phyloP scores from a whole-genome alignment of 2,329 filamentous ascomycete species.

The Exophiala lecanii-corni region DNA sequence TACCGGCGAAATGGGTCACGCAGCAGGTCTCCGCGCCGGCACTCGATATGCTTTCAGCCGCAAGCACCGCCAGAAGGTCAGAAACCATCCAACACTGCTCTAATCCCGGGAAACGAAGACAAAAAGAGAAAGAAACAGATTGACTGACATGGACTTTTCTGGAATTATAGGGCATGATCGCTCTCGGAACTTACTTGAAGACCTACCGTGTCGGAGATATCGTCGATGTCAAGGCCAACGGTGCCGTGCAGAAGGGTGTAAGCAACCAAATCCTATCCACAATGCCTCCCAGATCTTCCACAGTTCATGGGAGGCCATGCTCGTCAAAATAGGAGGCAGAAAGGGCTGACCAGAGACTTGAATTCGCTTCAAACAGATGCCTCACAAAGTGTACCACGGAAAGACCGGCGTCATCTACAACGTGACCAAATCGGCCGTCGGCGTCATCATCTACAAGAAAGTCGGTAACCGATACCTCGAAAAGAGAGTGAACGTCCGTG shows the following conservation, averaged over 20 bases:
- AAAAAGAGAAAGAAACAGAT: background rate
- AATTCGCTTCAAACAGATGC: too few relatives aligned
- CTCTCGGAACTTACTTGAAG: conserved; percentile 85
- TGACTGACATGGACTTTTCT: conserved; percentile 13
- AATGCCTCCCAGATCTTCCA: conserved; percentile 26
- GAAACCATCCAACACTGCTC: background rate
- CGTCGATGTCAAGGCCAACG: conserved; percentile 97
- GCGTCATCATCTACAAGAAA: conserved; percentile 99
- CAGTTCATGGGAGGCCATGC: too few relatives aligned
- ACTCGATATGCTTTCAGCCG: conserved; percentile 86
- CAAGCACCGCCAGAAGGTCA: conserved; percentile 78
- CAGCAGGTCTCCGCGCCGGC: conserved; percentile 79
- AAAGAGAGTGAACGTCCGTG: conserved; percentile 98
- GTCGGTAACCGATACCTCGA: conserved; percentile 99
- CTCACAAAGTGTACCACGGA: conserved; percentile 99
- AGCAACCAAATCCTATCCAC: conserved; percentile 38
- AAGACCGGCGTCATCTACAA: conserved; percentile 99
- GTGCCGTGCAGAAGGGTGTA: conserved; percentile 90
- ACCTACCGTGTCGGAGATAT: conserved; percentile 82
- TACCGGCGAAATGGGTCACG: conserved; percentile 63
- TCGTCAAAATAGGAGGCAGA: too few relatives aligned
- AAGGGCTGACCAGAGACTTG: too few relatives aligned
- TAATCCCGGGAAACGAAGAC: background rate
- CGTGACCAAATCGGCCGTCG: conserved; percentile 95
- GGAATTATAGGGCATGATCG: conserved; percentile 64